A percentile compares a stretch with the other conserved stretches of the same genome.
phyloP scores from a whole-genome alignment of 768 basidiomycete genomes.

The Psilocybe azurescens region DNA sequence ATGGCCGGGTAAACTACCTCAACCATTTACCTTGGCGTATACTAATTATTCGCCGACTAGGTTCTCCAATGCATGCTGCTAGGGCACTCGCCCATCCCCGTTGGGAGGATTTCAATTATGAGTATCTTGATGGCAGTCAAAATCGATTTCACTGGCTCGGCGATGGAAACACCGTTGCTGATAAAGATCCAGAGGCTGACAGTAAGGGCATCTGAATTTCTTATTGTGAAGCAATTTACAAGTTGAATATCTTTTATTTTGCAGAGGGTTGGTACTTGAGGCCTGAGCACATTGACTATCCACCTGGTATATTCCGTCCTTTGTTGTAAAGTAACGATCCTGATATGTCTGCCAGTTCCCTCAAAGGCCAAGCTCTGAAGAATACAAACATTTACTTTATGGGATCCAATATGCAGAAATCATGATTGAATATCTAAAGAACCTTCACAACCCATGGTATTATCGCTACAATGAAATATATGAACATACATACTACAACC shows the following conservation, averaged over 20 bases:
- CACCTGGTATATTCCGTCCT: constrained; percentile 39
- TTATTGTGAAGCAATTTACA: background rate
- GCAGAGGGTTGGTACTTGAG: constrained; percentile 53
- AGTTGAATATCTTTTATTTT: constrained; percentile 2
- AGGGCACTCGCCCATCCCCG: constrained; percentile 56
- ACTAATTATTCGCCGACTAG: constrained; percentile 29
- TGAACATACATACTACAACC: constrained; percentile 13
- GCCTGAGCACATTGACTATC: constrained; percentile 47
- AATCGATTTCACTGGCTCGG: constrained; percentile 67
- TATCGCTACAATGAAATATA: constrained; percentile 16
- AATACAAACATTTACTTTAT: background rate
- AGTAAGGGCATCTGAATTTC: constrained; percentile 26
- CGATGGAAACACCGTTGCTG: constrained; percentile 60
- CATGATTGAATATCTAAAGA: too few species aligned
- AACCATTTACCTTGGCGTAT: background rate
- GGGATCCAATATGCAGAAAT: background rate
- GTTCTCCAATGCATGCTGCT: constrained; percentile 57
- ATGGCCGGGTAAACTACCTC: constrained; percentile 54
- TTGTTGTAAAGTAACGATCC: background rate
- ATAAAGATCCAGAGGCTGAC: constrained; percentile 39
- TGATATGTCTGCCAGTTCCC: constrained; percentile 6
- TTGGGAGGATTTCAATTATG: constrained; percentile 69
- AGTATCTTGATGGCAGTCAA: constrained; percentile 43
- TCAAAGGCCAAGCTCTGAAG: background rate
- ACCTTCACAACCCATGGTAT: background rate